Conservation (phyloP, 352 stramenopile species). For the Elongisporangium undulatum region DNA sequence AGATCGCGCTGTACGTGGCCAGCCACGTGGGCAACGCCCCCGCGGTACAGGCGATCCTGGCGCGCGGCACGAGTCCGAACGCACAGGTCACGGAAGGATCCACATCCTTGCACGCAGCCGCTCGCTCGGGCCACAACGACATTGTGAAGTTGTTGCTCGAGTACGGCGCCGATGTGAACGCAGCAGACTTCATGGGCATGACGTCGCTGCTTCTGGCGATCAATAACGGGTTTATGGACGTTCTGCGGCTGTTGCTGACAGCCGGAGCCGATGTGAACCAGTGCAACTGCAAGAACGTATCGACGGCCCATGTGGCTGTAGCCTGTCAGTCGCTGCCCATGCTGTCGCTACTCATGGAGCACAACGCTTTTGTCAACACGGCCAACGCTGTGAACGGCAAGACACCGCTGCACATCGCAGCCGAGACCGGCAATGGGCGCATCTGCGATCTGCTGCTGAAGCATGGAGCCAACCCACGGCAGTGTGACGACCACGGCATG, state of each 20-base stretch:
- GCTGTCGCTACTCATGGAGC: constrained; percentile 35
- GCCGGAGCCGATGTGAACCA: constrained; percentile 48
- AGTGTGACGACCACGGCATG: constrained; percentile 19
- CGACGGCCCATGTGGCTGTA: constrained; percentile 43
- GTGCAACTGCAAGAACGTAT: constrained; percentile 34
- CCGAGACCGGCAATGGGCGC: constrained; percentile 36
- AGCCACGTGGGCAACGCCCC: constrained; percentile 40
- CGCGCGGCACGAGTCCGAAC: constrained; percentile 36
- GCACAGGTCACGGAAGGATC: constrained; percentile 26
- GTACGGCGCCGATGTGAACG: constrained; percentile 37
- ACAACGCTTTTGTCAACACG: constrained; percentile 44
- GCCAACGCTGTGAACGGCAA: constrained; percentile 42
- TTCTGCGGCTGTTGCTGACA: constrained; percentile 42
- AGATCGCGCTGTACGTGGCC: constrained; percentile 45
- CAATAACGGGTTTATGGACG: constrained; percentile 33
- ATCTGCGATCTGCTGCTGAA: constrained; percentile 49
- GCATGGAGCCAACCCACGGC: constrained; percentile 21
- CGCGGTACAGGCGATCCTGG: constrained; percentile 41
- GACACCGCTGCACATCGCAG: constrained; percentile 54
- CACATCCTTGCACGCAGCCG: constrained; percentile 43
- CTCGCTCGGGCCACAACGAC: constrained; percentile 34
- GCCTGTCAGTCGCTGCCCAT: constrained; percentile 32
- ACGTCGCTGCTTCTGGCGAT: constrained; percentile 49
- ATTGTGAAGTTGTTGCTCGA: constrained; percentile 42
- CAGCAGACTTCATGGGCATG: constrained; percentile 28